These are phyloP conservation scores for Hypoxylon sp. DNA, from an alignment of 2,329 filamentous ascomycete genomes.

Conservation along the genomic window DNA sequence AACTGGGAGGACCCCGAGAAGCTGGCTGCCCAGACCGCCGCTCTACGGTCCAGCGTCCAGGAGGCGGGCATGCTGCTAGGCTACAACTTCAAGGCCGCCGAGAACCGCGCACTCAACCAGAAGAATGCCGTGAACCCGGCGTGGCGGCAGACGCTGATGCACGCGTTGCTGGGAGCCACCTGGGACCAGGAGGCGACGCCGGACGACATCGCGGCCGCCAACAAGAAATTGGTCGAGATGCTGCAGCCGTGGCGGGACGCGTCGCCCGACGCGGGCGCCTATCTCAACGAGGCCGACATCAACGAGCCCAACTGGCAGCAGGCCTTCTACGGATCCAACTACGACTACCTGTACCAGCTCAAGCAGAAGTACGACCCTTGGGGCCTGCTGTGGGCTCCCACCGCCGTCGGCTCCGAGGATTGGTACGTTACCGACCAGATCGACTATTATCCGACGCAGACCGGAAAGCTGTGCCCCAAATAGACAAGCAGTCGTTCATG, in stretches of 20 bases:
- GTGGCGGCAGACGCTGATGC: slow-evolving; percentile 28
- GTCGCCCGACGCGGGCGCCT: slow-evolving; percentile 51
- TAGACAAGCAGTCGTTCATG: not conserved
- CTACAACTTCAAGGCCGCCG: slow-evolving; percentile 32
- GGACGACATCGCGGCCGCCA: slow-evolving; percentile 18
- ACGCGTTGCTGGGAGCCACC: slow-evolving; percentile 29
- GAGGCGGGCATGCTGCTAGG: slow-evolving; percentile 32
- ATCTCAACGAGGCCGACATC: slow-evolving; percentile 61
- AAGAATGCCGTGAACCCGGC: slow-evolving; percentile 36
- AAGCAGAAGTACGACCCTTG: slow-evolving; percentile 59
- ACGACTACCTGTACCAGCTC: slow-evolving; percentile 50
- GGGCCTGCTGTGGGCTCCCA: slow-evolving; percentile 55
- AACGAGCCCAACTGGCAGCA: slow-evolving; percentile 54
- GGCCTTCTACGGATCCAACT: slow-evolving; percentile 57
- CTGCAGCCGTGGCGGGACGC: slow-evolving; percentile 35
- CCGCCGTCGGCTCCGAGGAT: slow-evolving; percentile 58
- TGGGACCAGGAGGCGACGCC: slow-evolving; percentile 21
- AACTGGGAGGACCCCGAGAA: slow-evolving; percentile 34
- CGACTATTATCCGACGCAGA: slow-evolving; percentile 36
- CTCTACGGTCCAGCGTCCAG: slow-evolving; percentile 26
- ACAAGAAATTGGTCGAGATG: slow-evolving; percentile 30
- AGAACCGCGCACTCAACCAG: slow-evolving; percentile 34
- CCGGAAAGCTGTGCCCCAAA: slow-evolving; percentile 37
- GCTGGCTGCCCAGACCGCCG: slow-evolving; percentile 26
- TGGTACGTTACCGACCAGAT: slow-evolving; percentile 48